Percentiles rank a stretch among this genome's conserved stretches.
phyloP scores from a whole-genome alignment of 73 alveolate species.

The Breviolum minutum region DNA sequence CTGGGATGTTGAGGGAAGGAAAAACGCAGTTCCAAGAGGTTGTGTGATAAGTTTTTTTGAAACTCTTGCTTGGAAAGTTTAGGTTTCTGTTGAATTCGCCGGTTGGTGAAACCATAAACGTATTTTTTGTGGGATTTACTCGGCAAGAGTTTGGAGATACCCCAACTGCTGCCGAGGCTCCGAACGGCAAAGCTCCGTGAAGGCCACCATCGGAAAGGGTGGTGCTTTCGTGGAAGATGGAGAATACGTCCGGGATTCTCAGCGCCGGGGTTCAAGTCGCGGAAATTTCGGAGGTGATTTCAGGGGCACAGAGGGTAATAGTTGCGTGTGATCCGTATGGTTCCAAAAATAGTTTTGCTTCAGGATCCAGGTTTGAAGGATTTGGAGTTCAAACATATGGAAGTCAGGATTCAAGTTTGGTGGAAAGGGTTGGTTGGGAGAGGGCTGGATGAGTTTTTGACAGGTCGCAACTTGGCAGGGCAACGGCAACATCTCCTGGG shows the following conservation, averaged over 20 bases:
- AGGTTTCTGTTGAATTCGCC: neutral
- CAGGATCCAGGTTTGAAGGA: neutral
- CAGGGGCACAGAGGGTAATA: no score
- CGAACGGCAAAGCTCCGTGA: constrained; percentile 53
- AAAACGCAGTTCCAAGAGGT: neutral
- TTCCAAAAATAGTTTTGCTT: neutral
- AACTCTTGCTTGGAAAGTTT: neutral
- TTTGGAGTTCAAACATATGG: neutral
- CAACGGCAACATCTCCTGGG: constrained; percentile 56
- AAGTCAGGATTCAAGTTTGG: no score
- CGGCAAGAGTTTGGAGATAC: no score
- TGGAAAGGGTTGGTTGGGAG: no score
- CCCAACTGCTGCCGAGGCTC: no score
- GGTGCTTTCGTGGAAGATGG: constrained; percentile 87
- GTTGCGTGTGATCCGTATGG: neutral
- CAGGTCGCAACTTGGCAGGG: constrained; percentile 92
- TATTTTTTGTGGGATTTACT: no score
- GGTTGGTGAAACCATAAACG: neutral
- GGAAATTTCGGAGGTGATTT: no score
- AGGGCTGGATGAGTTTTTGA: neutral
- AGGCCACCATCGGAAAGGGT: constrained; percentile 76
- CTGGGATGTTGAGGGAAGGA: neutral
- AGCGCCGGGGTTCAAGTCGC: no score
- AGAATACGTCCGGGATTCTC: constrained; percentile 15
- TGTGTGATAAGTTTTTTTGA: neutral